Base-by-base conservation (phyloP, 129 eudicot species). In the Scalesia atractyloides region DNA sequence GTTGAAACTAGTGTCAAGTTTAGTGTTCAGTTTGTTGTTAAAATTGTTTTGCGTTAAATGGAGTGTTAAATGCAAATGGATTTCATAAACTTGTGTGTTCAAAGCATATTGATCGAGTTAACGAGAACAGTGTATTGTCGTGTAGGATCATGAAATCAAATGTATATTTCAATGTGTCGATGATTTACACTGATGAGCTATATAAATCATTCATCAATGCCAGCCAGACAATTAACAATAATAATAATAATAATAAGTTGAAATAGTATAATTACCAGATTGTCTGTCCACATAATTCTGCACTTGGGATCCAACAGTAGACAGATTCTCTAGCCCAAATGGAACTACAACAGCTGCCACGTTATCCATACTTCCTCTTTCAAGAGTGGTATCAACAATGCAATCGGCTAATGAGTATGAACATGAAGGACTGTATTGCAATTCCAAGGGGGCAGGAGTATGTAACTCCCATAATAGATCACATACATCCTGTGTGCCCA, bases 331-430 rank as follows among this genome's bases (percentile, higher is more conserved):
- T 58, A 61, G 60, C 76, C 81, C 83, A 30, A 94, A 58, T 15
- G 96, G 97, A 79, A 94, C 82, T 58, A 88, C 85, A 72, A 86
- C 82, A 80, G 90, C 90, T 50, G 96, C 98, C 78, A 94, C 76
- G 59, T 94, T 94, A 83, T 94, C 97, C 82, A 74, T 83, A 74
- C 96, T 90, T 9, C 98, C 98, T 75, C 81, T 86, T 64, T 79
- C 80, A 80, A 79, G 81, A 47, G 97, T 97, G 81, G 92, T 80
- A 62, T 79, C 82, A 43, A 94, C 92, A 69, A 93, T 86, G 79
- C 92, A 87, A 72, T 93, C 96, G 54, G 98, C 98, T 53, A 93
- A 69, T 1, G 98, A 89, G 57, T 82, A 76, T 57, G 82, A 77
- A 75, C 92, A 93, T 60, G 92, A 83, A 33, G 88, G 62, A 84